These are phyloP conservation scores for Nothophaeocryptopus gaeumannii DNA, from an alignment of 2,329 filamentous ascomycete genomes.

Conservation along the genomic window DNA sequence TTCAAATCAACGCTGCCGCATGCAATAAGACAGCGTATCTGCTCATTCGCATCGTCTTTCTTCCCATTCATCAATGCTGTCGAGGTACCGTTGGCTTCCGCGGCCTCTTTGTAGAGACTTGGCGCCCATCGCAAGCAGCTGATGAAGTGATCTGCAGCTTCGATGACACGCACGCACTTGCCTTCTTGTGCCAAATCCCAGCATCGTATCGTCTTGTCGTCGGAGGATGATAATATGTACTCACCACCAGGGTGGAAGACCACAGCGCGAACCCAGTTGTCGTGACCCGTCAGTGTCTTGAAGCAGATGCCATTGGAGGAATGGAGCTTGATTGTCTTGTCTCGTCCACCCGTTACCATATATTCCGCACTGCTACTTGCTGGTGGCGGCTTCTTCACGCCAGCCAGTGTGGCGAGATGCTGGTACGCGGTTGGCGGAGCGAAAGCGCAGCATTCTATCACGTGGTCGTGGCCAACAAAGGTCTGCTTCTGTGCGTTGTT, in stretches of 20 bases:
- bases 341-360: constrained; percentile 81
- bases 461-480: constrained; percentile 81
- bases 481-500: constrained; percentile 61
- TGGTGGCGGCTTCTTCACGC: constrained; percentile 77
- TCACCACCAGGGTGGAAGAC: constrained; percentile 91
- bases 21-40: constrained; percentile 80
- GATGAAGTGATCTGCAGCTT: constrained; percentile 76
- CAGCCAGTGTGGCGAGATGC: constrained; percentile 74
- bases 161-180: constrained; percentile 79
- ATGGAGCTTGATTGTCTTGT: constrained; percentile 90
- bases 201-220: constrained; percentile 89
- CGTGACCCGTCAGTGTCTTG: constrained; percentile 80
- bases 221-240: constrained; percentile 78
- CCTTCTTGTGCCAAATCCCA: constrained; percentile 92
- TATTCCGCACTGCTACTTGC: constrained; percentile 76
- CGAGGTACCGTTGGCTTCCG: constrained; percentile 39
- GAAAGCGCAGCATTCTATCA: constrained; percentile 80
- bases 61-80: constrained; percentile 41
- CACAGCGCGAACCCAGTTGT: constrained; percentile 87
- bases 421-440: constrained; percentile 76
- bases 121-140: constrained; percentile 87
- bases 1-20: constrained; percentile 82
- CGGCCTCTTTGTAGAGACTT: constrained; percentile 60
- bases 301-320: constrained; percentile 79
- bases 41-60: constrained; percentile 40